Conservation (phyloP, 805 yeast genomes). For the Wickerhamiella cacticola region DNA sequence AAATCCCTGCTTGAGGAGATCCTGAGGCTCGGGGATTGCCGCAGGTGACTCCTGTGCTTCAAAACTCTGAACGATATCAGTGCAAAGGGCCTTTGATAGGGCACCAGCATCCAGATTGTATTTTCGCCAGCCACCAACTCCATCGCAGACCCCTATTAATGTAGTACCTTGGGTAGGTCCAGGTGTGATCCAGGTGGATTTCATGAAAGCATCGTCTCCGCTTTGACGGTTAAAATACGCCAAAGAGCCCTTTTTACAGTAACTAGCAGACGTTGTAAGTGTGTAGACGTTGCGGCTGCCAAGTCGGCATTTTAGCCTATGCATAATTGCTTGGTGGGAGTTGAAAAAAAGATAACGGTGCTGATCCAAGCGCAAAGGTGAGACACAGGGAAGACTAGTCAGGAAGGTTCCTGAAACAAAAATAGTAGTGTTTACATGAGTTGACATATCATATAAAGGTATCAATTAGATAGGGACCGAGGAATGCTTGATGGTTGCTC, state of each 20-base stretch:
- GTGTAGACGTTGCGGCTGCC: conserved; percentile 14
- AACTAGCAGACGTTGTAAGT: conserved; percentile 15
- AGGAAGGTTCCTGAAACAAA: too few relatives aligned
- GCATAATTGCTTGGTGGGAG: background rate
- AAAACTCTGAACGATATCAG: conserved; percentile 37
- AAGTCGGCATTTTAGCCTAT: background rate
- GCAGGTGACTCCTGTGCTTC: conserved; percentile 18
- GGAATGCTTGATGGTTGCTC: too few relatives aligned
- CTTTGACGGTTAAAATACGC: conserved; percentile 15
- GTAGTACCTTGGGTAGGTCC: conserved; percentile 18
- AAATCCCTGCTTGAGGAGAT: conserved; percentile 47
- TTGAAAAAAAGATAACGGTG: background rate
- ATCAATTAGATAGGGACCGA: too few relatives aligned
- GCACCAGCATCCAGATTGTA: conserved; percentile 84
- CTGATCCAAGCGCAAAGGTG: background rate
- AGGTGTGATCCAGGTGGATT: conserved; percentile 19
- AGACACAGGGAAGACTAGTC: background rate
- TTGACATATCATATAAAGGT: too few relatives aligned
- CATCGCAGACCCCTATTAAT: conserved; percentile 48
- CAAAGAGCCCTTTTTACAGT: conserved; percentile 21
- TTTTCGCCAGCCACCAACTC: conserved; percentile 96
- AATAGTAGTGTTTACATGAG: too few relatives aligned
- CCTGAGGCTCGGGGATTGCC: conserved; percentile 31
- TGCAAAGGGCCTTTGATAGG: conserved; percentile 68
- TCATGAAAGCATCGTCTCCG: conserved; percentile 21